phyloP scores from a whole-genome alignment of 1,284 basidiomycete genomes.

The Boletellus deceptivus region DNA sequence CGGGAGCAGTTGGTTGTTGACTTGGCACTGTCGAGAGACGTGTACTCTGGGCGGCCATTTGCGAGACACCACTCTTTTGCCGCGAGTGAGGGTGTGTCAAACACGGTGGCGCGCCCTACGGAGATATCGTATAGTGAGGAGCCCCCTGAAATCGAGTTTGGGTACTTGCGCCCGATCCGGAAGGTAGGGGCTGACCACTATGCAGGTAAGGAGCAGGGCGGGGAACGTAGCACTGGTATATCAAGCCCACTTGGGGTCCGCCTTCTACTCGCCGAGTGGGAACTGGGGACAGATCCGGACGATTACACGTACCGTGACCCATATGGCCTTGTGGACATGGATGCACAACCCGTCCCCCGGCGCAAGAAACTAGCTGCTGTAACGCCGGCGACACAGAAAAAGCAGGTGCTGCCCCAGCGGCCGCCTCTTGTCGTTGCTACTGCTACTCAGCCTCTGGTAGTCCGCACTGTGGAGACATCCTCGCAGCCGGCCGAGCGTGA shows the following conservation, averaged over 20 bases:
- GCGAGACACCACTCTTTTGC: conserved; percentile 23
- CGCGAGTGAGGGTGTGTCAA: conserved; percentile 37
- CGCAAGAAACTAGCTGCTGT: conserved; percentile 12
- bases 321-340: conserved; percentile 41
- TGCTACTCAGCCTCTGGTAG: conserved; percentile 18
- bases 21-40: conserved; percentile 54
- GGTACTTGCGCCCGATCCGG: conserved; percentile 53
- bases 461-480: conserved; percentile 11
- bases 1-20: conserved; percentile 63
- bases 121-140: conserved; percentile 54
- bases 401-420: conserved; percentile 15
- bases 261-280: conserved; percentile 66
- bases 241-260: conserved; percentile 52
- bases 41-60: conserved; percentile 51
- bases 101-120: conserved; percentile 47
- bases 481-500: conserved; percentile 16
- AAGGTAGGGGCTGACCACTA: conserved; percentile 34
- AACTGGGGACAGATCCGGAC: conserved; percentile 49
- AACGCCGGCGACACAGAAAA: conserved; percentile 19
- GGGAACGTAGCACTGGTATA: conserved; percentile 18
- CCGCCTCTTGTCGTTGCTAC: conserved; percentile 39
- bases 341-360: conserved; percentile 12
- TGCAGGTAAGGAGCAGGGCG: conserved; percentile 12
- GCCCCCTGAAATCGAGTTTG: conserved; percentile 55
- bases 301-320: conserved; percentile 55